Conservation (phyloP, 495 filamentous ascomycete species). For the Podospora anserina region DNA sequence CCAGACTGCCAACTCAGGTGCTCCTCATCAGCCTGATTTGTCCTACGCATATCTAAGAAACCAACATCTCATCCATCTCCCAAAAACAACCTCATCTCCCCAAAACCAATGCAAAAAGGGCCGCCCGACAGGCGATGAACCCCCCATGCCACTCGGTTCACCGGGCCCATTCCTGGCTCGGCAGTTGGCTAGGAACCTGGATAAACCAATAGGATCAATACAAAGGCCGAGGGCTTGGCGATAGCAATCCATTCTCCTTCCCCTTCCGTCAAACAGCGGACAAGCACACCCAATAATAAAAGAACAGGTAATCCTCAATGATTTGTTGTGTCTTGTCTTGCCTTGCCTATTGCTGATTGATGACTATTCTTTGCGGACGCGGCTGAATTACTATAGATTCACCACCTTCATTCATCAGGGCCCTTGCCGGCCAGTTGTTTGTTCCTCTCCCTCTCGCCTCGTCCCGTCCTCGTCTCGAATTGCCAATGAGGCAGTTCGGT, state of each 20-base stretch:
- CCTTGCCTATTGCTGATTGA: no score
- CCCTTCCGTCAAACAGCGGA: not conserved
- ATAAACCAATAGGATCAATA: not conserved
- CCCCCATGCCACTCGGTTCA: not conserved
- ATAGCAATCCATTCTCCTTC: not conserved
- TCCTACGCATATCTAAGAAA: no score
- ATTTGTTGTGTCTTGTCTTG: no score
- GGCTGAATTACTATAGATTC: not conserved
- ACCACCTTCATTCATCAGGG: not conserved
- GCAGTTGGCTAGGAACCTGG: not conserved
- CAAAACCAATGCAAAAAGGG: not conserved
- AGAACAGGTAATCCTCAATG: not conserved
- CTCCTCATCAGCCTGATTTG: not conserved
- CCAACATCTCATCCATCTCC: not conserved
- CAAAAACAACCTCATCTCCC: not conserved
- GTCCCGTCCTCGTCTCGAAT: not conserved
- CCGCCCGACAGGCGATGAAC: not conserved
- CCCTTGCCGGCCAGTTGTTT: not conserved
- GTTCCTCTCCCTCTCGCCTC: not conserved
- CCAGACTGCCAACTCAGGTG: conserved; percentile 1
- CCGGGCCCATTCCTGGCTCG: not conserved
- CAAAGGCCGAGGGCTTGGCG: not conserved
- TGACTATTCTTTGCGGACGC: not conserved
- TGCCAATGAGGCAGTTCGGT: not conserved
- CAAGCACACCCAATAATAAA: conserved; percentile 4